phyloP scores from a whole-genome alignment of 805 yeast genomes.

The Candida anglica region DNA sequence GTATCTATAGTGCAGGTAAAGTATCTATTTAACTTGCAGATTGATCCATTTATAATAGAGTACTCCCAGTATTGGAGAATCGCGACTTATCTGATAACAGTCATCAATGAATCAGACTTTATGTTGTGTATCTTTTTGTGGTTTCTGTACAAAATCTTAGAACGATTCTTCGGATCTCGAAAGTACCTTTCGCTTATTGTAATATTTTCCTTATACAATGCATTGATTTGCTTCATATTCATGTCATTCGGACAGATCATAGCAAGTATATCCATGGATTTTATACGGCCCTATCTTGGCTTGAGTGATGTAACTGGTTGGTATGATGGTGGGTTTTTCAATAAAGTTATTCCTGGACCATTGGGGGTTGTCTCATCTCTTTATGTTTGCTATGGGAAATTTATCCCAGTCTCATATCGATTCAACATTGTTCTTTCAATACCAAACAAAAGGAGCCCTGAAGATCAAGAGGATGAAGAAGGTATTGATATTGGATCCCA shows the following conservation, averaged over 20 bases:
- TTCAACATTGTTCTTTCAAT: slow-evolving; percentile 23
- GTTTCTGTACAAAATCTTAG: slow-evolving; percentile 52
- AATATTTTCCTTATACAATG: slow-evolving; percentile 46
- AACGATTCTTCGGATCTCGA: slow-evolving; percentile 53
- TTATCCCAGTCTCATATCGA: slow-evolving; percentile 30
- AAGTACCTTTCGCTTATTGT: slow-evolving; percentile 47
- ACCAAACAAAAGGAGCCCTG: too few relatives aligned
- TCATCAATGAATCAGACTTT: slow-evolving; percentile 58
- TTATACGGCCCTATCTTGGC: slow-evolving; percentile 38
- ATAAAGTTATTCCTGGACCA: slow-evolving; percentile 36
- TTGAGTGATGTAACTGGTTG: slow-evolving; percentile 23
- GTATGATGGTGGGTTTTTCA: slow-evolving; percentile 26
- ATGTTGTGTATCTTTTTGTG: slow-evolving; percentile 40
- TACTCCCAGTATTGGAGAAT: slow-evolving; percentile 60
- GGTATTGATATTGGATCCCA: not conserved
- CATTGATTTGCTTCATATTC: slow-evolving; percentile 30
- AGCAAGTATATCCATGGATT: slow-evolving; percentile 22
- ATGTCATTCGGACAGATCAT: slow-evolving; percentile 41
- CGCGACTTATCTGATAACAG: slow-evolving; percentile 45
- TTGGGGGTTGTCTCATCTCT: slow-evolving; percentile 36
- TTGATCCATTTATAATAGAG: slow-evolving; percentile 51
- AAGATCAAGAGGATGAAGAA: slow-evolving; percentile 1
- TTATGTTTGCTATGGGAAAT: slow-evolving; percentile 33
- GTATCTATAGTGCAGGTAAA: slow-evolving; percentile 44
- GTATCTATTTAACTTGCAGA: slow-evolving; percentile 37